Evolutionary conservation across 2,329 filamentous ascomycete genomes (phyloP).

Genomic region (Amphichorda felina): DNA sequence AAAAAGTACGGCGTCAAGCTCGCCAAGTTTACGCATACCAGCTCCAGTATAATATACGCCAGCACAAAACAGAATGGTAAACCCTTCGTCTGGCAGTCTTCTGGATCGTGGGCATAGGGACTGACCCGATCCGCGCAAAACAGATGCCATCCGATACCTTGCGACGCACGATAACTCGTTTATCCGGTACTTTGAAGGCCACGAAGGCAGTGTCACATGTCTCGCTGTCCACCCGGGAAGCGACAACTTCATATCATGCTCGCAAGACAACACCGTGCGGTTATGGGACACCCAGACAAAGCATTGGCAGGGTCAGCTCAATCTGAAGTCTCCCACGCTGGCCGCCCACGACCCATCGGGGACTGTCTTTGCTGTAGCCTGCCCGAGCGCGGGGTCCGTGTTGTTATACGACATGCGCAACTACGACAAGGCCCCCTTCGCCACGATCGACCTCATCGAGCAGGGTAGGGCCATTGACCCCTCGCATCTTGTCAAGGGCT

Average conservation of each 20-base stretch:
- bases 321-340: constrained; percentile 70
- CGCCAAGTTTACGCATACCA: constrained; percentile 87
- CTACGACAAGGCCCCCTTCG: constrained; percentile 84
- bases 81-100: too few species aligned
- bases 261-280: constrained; percentile 79
- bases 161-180: constrained; percentile 94
- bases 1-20: constrained; percentile 96
- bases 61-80: constrained; percentile 85
- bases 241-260: constrained; percentile 88
- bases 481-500: constrained; percentile 54
- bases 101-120: too few species aligned
- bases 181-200: constrained; percentile 90
- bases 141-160: constrained; percentile 77
- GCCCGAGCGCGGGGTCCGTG: constrained; percentile 64
- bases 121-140: too few species aligned
- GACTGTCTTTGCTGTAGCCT: constrained; percentile 81
- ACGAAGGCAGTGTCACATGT: constrained; percentile 73
- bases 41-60: constrained; percentile 85
- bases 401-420: constrained; percentile 90
- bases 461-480: constrained; percentile 33
- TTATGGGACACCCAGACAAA: constrained; percentile 82
- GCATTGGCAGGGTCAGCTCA: constrained; percentile 68
- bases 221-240: constrained; percentile 74
- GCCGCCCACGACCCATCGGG: constrained; percentile 88
- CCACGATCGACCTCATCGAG: constrained; percentile 68